phyloP scores from a whole-genome alignment of 1,284 basidiomycete genomes.

The Pterulicium gracile region DNA sequence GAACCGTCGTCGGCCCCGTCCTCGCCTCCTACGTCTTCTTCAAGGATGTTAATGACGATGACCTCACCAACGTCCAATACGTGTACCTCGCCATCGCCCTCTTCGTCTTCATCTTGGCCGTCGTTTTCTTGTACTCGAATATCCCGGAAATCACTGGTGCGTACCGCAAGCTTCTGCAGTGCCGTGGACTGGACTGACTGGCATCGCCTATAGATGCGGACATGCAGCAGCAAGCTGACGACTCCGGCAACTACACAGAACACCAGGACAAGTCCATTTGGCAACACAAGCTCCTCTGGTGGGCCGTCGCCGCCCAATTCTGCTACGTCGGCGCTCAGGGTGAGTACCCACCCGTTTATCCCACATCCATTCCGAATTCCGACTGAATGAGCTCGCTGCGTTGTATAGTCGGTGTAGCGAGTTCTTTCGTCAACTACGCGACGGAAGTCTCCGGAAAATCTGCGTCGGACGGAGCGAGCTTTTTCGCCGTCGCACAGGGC shows the following conservation, averaged over 20 bases:
- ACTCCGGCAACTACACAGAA: conserved; percentile 15
- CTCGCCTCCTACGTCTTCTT: conserved; percentile 24
- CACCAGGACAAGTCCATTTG: conserved; percentile 19
- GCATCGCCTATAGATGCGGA: conserved; percentile 16
- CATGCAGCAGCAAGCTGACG: conserved; percentile 24
- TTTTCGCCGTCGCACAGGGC: conserved; percentile 23
- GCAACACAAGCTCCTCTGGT: conserved; percentile 20
- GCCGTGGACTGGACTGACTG: too few species aligned
- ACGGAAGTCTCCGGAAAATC: conserved; percentile 17
- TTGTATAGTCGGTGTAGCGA: conserved; percentile 20
- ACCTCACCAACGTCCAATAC: conserved; percentile 24
- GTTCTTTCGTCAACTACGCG: conserved; percentile 24
- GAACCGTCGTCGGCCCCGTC: conserved; percentile 23
- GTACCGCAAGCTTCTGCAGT: too few species aligned
- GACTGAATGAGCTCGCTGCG: neutral
- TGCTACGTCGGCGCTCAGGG: conserved; percentile 24
- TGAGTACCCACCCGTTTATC: conserved; percentile 4
- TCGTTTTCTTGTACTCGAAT: conserved; percentile 22
- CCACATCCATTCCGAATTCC: neutral
- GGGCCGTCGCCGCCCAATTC: conserved; percentile 23
- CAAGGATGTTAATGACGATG: conserved; percentile 20
- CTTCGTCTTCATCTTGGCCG: conserved; percentile 23
- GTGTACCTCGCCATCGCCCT: conserved; percentile 23
- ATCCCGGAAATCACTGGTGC: conserved; percentile 25
- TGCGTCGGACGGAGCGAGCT: conserved; percentile 17